phyloP scores from a whole-genome alignment of 176 grass and related monocot genomes.

The Raddia guianensis region DNA sequence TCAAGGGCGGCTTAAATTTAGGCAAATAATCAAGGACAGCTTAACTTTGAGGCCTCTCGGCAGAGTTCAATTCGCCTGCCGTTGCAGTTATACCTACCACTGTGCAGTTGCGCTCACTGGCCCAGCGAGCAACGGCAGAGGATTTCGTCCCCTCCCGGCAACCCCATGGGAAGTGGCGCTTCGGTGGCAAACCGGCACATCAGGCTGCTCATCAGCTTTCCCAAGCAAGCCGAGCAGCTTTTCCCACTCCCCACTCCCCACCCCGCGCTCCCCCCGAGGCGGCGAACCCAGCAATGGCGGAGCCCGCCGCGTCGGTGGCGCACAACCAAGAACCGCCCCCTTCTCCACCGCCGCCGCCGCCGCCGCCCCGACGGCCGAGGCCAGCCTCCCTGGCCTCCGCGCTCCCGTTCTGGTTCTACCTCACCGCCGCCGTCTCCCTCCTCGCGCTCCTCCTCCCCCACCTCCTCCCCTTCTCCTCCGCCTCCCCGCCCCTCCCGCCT shows the following conservation, averaged over 20 bases:
- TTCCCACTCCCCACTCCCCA: background rate
- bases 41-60: no score
- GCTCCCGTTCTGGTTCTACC: constrained; percentile 84
- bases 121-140: no score
- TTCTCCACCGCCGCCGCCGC: background rate
- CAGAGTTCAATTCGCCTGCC: no score
- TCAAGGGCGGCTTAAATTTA: no score
- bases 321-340: background rate
- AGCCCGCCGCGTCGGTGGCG: background rate
- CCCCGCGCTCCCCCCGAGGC: background rate
- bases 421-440: constrained; percentile 59
- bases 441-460: constrained; percentile 61
- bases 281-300: constrained; percentile 32
- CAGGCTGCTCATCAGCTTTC: background rate
- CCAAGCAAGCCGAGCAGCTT: constrained; percentile 31
- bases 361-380: background rate
- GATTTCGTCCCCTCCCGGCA: background rate
- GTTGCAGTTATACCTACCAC: no score
- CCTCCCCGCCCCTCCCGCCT: constrained; percentile 34
- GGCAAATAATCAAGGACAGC: no score
- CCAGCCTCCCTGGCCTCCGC: background rate
- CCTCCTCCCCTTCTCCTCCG: constrained; percentile 21
- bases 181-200: background rate
- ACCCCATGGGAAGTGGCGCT: background rate
- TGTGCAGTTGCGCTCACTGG: no score